Base-by-base conservation (phyloP, 225 moss, liverwort and hornwort species). In the Takakia lepidozioides region DNA sequence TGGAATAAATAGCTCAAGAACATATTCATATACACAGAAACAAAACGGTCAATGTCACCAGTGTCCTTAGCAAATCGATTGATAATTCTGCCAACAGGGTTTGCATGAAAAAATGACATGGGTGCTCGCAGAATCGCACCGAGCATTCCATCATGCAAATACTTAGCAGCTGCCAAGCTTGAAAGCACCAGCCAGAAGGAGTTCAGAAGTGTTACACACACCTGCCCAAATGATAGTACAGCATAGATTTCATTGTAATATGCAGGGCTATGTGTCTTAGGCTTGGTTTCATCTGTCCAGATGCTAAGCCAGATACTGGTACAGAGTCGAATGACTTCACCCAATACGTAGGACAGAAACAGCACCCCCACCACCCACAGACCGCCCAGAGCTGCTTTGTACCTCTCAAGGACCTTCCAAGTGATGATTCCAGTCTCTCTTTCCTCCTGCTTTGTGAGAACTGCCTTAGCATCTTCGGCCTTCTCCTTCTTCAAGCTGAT, bases 1-100 rank as follows among this genome's bases (percentile, higher is more conserved):
- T 87, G 86, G 35, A 87, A 87, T 18, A 70, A 41, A 1, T 70
- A 75, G 27, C 55, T 60, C 60, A 87, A 43, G 55, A 87, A 87
- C 83, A 87, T 61, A 71, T 83, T 87, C 20, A 74, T 54, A 22
- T 60, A 78, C 3, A 87, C 59, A 19, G 82, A 78, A 3, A 87
- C 83, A 40, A 65, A 82, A 1, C 86, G 61, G 34, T 87, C 86
- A 19, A 87, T 83, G 60, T 87, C 86, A n/a, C 83, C 82, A 0
- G 65, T 65, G 50, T 87, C 86, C 66, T 83, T 87, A 0, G 83
- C 79, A 46, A 87, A 87, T 29, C 86, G 67, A 62, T 87, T 87
- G 51, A 87, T 87, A 15, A 87, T 52, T 39, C 86, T 75, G 40
- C 86, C 86, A 10, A 83, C 32, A 21, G 86, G 86, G 54, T 87